A percentile compares a stretch with the other conserved stretches of the same genome.
phyloP scores from a whole-genome alignment of 2,329 filamentous ascomycete genomes.

The Phialophora macrospora region DNA sequence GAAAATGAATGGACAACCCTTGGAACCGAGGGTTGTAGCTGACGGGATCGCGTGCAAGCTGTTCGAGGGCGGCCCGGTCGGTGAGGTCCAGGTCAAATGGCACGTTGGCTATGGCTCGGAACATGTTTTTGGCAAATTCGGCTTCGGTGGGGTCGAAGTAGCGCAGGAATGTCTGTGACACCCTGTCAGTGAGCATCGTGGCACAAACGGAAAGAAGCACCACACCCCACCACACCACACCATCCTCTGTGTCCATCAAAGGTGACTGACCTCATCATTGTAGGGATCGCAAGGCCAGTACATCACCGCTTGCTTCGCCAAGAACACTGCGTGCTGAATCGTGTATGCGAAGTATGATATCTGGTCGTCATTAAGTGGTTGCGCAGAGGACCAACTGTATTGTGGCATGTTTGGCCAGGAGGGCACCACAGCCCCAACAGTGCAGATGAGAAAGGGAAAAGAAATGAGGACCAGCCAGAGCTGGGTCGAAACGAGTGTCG shows the following conservation, averaged over 20 bases:
- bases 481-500: background rate
- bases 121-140: constrained; percentile 3
- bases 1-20: background rate
- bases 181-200: background rate
- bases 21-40: background rate
- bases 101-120: background rate
- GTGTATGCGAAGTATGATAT: background rate
- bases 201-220: background rate
- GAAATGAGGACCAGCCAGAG: background rate
- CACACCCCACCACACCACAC: background rate
- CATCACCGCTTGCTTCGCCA: background rate
- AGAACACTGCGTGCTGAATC: background rate
- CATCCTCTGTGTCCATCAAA: background rate
- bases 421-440: background rate
- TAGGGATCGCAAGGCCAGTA: background rate
- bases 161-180: background rate
- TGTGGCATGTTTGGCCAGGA: background rate
- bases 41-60: background rate
- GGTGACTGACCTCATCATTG: background rate
- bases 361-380: background rate
- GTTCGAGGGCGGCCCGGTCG: background rate
- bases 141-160: constrained; percentile 3
- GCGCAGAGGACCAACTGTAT: background rate
- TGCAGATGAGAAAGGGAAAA: background rate
- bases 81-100: constrained; percentile 1